Percentiles rank a stretch among this genome's conserved stretches.
phyloP scores from a whole-genome alignment of 2,329 filamentous ascomycete genomes.

The Hypoxylon sp. region DNA sequence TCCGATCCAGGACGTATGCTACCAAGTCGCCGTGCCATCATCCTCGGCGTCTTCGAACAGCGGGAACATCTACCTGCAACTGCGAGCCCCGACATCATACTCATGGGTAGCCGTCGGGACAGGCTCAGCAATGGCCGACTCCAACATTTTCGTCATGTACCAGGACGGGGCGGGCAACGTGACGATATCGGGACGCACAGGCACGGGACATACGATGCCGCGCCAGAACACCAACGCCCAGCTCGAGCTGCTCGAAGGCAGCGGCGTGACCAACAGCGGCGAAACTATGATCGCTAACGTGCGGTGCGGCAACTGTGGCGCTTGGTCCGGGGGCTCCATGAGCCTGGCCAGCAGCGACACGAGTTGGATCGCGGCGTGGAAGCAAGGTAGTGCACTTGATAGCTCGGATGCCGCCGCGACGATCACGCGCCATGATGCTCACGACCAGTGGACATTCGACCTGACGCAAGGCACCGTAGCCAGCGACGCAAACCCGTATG shows the following conservation, averaged over 20 bases:
- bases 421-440: constrained; percentile 65
- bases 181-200: constrained; percentile 71
- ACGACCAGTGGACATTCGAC: constrained; percentile 63
- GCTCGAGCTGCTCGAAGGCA: constrained; percentile 71
- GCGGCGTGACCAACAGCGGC: constrained; percentile 64
- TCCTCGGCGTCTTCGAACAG: constrained; percentile 62
- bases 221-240: constrained; percentile 59
- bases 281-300: constrained; percentile 72
- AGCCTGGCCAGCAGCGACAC: constrained; percentile 59
- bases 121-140: constrained; percentile 67
- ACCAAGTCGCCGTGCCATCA: constrained; percentile 68
- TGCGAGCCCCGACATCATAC: constrained; percentile 68
- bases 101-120: constrained; percentile 73
- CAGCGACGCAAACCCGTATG: constrained; percentile 69
- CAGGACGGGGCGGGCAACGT: constrained; percentile 71
- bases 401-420: constrained; percentile 58
- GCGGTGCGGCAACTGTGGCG: constrained; percentile 67
- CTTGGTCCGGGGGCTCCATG: constrained; percentile 62
- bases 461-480: constrained; percentile 63
- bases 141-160: constrained; percentile 76
- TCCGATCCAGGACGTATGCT: constrained; percentile 65
- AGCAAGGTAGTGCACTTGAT: constrained; percentile 62
- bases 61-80: constrained; percentile 74
- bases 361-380: constrained; percentile 71
- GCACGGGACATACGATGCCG: constrained; percentile 65